Percentiles rank a stretch among this genome's conserved stretches.
These are phyloP conservation scores for Fusarium nurragi DNA, from an alignment of 2,329 filamentous ascomycete genomes.

Conservation along the genomic window DNA sequence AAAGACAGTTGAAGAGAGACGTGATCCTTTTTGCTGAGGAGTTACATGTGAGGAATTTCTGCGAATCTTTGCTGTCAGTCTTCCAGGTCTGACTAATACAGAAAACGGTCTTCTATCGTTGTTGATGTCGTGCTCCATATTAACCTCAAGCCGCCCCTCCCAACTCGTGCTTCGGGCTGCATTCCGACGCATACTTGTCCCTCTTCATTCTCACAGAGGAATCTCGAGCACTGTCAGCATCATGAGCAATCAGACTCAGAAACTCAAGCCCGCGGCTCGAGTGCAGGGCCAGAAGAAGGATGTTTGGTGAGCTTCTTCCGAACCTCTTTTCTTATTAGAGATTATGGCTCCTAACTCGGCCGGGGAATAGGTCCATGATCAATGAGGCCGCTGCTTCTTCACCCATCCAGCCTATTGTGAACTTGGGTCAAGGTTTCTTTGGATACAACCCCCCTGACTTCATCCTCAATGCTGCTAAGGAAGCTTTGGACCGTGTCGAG, in stretches of 20 bases:
- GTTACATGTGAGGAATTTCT: constrained; percentile 1
- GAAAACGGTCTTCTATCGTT: constrained; percentile 1
- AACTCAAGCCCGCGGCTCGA: constrained; percentile 61
- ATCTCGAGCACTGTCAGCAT: constrained; percentile 42
- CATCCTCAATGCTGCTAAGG: constrained; percentile 89
- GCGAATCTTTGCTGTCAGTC: background rate
- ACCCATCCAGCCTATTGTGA: constrained; percentile 71
- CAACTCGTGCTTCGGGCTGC: constrained; percentile 32
- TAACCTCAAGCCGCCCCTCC: constrained; percentile 36
- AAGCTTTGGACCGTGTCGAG: constrained; percentile 87
- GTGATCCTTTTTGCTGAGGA: constrained; percentile 4
- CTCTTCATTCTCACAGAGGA: constrained; percentile 30
- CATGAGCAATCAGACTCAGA: constrained; percentile 55
- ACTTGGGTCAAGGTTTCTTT: constrained; percentile 76
- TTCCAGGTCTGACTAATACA: constrained; percentile 19
- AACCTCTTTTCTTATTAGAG: background rate
- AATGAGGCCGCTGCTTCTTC: constrained; percentile 72
- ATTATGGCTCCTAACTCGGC: constrained; percentile 7
- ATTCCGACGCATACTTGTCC: constrained; percentile 31
- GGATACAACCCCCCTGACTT: constrained; percentile 95
- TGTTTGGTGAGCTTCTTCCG: constrained; percentile 57
- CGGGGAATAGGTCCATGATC: constrained; percentile 66
- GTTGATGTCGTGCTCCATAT: constrained; percentile 44
- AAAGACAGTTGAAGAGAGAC: constrained; percentile 9
- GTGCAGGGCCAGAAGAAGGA: constrained; percentile 61